Evolutionary conservation across 2,329 filamentous ascomycete species (phyloP).

Genomic region (Pezicula radicicola): DNA sequence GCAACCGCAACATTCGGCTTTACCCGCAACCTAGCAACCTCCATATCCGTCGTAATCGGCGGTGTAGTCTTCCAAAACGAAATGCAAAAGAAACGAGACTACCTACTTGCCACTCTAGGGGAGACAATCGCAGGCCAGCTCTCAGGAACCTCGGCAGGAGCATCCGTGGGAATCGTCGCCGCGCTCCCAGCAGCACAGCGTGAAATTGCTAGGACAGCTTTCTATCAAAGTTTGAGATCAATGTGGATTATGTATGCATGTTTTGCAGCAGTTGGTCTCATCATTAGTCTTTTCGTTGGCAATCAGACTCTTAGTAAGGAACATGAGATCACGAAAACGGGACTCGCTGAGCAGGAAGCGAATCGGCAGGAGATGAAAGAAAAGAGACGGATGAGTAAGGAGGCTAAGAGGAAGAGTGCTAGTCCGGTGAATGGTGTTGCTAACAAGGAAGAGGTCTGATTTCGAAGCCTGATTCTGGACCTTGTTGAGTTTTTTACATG

Average conservation of each 20-base stretch:
- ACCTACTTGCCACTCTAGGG: constrained; percentile 19
- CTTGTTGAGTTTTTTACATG: no score
- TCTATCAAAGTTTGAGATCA: constrained; percentile 16
- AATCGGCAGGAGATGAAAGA: background rate
- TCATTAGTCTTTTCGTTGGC: constrained; percentile 40
- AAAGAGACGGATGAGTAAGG: constrained; percentile 10
- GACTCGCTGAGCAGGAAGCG: constrained; percentile 20
- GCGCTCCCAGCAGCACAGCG: constrained; percentile 15
- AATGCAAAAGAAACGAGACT: constrained; percentile 23
- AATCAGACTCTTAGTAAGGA: constrained; percentile 42
- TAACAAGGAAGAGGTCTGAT: no score
- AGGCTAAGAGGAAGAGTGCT: constrained; percentile 17
- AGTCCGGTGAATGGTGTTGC: no score
- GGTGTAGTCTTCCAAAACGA: constrained; percentile 49
- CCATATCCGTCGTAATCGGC: constrained; percentile 46
- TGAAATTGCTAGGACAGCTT: constrained; percentile 20
- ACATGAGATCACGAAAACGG: constrained; percentile 50
- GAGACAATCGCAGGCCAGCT: constrained; percentile 16
- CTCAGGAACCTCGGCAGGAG: constrained; percentile 22
- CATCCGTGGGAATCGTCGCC: constrained; percentile 21
- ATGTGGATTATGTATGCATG: constrained; percentile 29
- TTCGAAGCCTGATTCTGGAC: no score
- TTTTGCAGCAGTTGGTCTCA: constrained; percentile 29
- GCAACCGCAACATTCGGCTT: constrained; percentile 65
- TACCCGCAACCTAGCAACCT: constrained; percentile 46